phyloP scores from a whole-genome alignment of 192 early-diverging fungal genomes.

The Phycomyces blakesleeanus region DNA sequence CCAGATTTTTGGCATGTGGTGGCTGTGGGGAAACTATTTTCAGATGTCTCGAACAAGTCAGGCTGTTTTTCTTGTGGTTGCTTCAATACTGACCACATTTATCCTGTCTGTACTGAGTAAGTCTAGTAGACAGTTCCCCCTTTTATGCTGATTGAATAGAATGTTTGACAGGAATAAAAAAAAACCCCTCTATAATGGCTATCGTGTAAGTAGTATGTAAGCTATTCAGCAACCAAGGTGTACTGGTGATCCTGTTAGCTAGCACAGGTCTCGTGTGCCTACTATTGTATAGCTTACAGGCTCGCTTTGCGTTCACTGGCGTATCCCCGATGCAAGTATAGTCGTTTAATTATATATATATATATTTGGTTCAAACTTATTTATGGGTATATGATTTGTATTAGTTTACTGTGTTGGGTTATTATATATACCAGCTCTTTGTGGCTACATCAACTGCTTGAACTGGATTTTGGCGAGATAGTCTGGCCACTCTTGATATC shows the following conservation, averaged over 20 bases:
- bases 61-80: not conserved
- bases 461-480: slow-evolving; percentile 2
- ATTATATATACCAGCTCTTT: slow-evolving; percentile 7
- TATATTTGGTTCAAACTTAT: not conserved
- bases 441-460: not conserved
- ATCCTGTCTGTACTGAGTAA: slow-evolving; percentile 12
- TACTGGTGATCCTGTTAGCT: slow-evolving; percentile 5
- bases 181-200: not conserved
- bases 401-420: not conserved
- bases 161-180: not conserved
- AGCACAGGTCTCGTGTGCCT: not conserved
- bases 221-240: slow-evolving; percentile 6
- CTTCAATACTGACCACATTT: slow-evolving; percentile 5
- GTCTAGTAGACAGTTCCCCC: not conserved
- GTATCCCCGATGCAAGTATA: slow-evolving; percentile 9
- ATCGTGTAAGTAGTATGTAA: slow-evolving; percentile 13
- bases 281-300: slow-evolving; percentile 10
- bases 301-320: not conserved
- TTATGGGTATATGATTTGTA: no score
- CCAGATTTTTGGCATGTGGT: not conserved
- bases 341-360: not conserved
- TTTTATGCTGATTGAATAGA: no score
- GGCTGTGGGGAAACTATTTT: slow-evolving; percentile 14
- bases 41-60: slow-evolving; percentile 5
- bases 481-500: slow-evolving; percentile 18